Evolutionary conservation across 257 asterid genomes (phyloP).

Genomic region (Dorcoceras hygrometricum): DNA sequence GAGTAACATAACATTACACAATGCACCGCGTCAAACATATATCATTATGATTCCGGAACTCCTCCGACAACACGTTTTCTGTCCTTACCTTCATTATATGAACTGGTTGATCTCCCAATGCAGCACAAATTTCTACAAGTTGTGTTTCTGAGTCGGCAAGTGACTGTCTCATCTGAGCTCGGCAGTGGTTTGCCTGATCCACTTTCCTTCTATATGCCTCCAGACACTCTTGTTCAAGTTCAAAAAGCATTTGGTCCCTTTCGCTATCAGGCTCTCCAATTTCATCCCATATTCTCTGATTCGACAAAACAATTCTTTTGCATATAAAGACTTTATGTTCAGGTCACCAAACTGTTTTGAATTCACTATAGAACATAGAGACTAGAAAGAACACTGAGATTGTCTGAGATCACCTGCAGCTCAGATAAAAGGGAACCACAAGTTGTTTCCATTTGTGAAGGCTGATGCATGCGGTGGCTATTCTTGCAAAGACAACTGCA

Average conservation of each 20-base stretch:
- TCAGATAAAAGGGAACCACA: conserved; percentile 69
- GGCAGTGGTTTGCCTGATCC: conserved; percentile 60
- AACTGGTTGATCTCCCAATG: conserved; percentile 61
- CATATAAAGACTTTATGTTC: background rate
- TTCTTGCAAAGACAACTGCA: conserved; percentile 24
- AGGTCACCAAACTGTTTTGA: background rate
- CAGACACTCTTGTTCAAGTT: conserved; percentile 85
- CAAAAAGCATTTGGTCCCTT: conserved; percentile 74
- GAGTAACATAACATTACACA: background rate
- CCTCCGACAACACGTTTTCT: background rate
- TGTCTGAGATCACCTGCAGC: conserved; percentile 56
- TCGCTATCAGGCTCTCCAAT: conserved; percentile 71
- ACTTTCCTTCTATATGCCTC: conserved; percentile 78
- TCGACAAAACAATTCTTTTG: background rate
- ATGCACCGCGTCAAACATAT: no score
- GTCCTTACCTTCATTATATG: conserved; percentile 49
- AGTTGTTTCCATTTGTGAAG: conserved; percentile 56
- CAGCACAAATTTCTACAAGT: conserved; percentile 56
- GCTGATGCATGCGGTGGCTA: conserved; percentile 22
- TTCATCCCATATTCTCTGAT: conserved; percentile 91
- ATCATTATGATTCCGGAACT: background rate
- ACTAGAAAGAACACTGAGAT: background rate
- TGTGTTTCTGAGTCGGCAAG: conserved; percentile 77
- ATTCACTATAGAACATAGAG: background rate
- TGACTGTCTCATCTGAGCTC: conserved; percentile 75